Evolutionary conservation across 2,329 filamentous ascomycete species (phyloP).

Genomic region (Botrytis fragariae): DNA sequence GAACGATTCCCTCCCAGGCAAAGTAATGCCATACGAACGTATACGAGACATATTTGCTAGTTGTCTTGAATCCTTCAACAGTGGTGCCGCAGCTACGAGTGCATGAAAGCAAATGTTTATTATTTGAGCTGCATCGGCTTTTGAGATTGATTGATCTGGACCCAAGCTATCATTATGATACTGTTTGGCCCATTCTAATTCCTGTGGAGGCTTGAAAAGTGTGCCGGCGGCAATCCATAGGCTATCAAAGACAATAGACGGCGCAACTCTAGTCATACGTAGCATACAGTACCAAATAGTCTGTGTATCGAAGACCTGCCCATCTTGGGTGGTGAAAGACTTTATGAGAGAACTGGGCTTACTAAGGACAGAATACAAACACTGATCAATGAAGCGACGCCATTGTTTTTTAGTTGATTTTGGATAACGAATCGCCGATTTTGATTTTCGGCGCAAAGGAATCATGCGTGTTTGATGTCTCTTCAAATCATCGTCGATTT

Average conservation of each 20-base stretch:
- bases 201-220: constrained; percentile 54
- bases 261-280: constrained; percentile 55
- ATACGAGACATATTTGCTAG: constrained; percentile 61
- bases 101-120: constrained; percentile 61
- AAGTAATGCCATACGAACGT: constrained; percentile 44
- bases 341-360: constrained; percentile 52
- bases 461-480: constrained; percentile 17
- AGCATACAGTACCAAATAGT: constrained; percentile 63
- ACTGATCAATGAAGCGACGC: constrained; percentile 62
- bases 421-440: not conserved
- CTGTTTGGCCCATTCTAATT: constrained; percentile 34
- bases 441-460: constrained; percentile 8
- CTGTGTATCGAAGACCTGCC: constrained; percentile 57
- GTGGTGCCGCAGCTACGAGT: constrained; percentile 56
- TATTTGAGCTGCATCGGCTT: constrained; percentile 34
- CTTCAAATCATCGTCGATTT: constrained; percentile 24
- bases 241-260: constrained; percentile 60
- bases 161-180: constrained; percentile 2
- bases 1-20: constrained; percentile 47
- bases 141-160: constrained; percentile 28
- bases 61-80: constrained; percentile 32
- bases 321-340: constrained; percentile 54
- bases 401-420: constrained; percentile 43
- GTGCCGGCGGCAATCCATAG: constrained; percentile 60
- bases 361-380: constrained; percentile 61